Percentiles rank a stretch among this genome's conserved stretches.
These are phyloP conservation scores for Apophysomyces ossiformis DNA, from an alignment of 371 early-diverging fungal genomes.

Conservation along the genomic window DNA sequence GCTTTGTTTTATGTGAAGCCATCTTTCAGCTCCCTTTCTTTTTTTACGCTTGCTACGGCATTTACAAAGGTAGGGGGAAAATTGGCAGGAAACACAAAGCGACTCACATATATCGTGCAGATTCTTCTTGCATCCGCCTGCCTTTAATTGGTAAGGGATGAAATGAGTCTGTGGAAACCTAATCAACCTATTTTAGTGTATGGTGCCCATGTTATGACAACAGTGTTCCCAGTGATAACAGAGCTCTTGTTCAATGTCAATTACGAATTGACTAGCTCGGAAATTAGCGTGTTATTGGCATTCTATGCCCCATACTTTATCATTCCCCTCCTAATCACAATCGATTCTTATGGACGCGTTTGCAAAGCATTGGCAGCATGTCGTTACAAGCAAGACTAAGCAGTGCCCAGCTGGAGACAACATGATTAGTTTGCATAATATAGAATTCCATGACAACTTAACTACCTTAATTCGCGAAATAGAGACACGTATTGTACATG, in stretches of 20 bases:
- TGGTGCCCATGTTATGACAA: slow-evolving; percentile 68
- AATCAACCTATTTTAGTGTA: slow-evolving; percentile 40
- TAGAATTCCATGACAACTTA: too few species aligned
- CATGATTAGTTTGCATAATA: too few species aligned
- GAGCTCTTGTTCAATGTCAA: slow-evolving; percentile 49
- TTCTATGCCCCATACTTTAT: slow-evolving; percentile 65
- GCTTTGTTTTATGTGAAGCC: slow-evolving; percentile 58
- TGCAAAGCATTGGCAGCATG: slow-evolving; percentile 7
- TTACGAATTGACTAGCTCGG: slow-evolving; percentile 29
- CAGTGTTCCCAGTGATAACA: slow-evolving; percentile 55
- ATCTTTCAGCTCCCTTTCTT: slow-evolving; percentile 74
- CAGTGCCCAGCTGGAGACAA: too few species aligned
- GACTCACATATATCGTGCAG: slow-evolving; percentile 17
- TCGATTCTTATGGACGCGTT: slow-evolving; percentile 46
- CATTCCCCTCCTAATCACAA: slow-evolving; percentile 55
- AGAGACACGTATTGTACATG: too few species aligned
- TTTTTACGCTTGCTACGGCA: slow-evolving; percentile 55
- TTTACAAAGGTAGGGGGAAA: slow-evolving; percentile 44
- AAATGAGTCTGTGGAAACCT: not conserved
- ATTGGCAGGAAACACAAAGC: not conserved
- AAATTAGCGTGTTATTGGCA: slow-evolving; percentile 43
- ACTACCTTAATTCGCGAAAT: too few species aligned
- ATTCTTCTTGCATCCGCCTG: slow-evolving; percentile 38
- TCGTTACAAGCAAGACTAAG: not conserved
- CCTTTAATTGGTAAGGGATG: slow-evolving; percentile 45